Conservation (phyloP, 2,329 filamentous ascomycete genomes). For the Xylariaceae sp. region DNA sequence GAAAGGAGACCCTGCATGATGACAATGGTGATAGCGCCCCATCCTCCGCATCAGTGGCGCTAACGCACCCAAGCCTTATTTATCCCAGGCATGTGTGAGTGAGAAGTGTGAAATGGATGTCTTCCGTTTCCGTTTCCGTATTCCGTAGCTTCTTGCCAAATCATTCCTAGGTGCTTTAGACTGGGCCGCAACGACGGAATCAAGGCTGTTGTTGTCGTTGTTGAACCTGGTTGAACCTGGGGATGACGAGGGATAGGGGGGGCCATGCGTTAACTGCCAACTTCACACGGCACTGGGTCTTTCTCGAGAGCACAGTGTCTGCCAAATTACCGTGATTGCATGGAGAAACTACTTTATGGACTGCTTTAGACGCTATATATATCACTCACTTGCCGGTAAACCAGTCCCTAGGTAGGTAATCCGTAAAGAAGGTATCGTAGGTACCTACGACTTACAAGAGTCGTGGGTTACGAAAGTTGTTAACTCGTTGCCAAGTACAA, state of each 20-base stretch:
- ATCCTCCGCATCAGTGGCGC: slow-evolving; percentile 35
- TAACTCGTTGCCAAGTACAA: too few species aligned
- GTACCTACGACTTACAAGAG: too few species aligned
- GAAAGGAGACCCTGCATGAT: slow-evolving; percentile 33
- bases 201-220: neutral
- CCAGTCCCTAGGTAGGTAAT: too few species aligned
- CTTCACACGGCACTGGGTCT: too few species aligned
- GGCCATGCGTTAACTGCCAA: neutral
- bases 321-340: too few species aligned
- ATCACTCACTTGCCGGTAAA: too few species aligned
- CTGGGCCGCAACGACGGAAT: neutral
- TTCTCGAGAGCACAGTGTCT: too few species aligned
- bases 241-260: neutral
- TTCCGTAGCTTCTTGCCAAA: neutral
- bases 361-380: too few species aligned
- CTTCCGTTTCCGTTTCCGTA: neutral
- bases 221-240: neutral
- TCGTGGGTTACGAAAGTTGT: too few species aligned
- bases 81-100: neutral
- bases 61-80: slow-evolving; percentile 23
- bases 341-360: too few species aligned
- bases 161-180: neutral
- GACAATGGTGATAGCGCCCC: slow-evolving; percentile 26
- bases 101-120: neutral
- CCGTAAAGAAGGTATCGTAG: too few species aligned